A percentile compares a stretch with the other conserved stretches of the same genome.
Evolutionary conservation across 139 green algal species (phyloP).

Genomic region (Chlamydomonas asymmetrica): DNA sequence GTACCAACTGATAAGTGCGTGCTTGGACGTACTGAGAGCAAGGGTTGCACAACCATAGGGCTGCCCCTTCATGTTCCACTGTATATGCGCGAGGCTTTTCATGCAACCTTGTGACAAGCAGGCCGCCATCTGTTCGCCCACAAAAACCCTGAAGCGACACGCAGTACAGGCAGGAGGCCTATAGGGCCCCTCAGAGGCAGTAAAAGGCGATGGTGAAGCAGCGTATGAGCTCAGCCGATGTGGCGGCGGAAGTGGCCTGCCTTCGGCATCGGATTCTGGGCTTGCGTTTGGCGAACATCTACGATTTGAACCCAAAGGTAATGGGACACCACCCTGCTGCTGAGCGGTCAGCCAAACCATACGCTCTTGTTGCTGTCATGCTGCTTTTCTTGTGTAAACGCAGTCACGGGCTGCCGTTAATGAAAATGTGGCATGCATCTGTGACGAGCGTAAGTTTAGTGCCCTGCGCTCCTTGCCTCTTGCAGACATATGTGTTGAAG

Average conservation of each 20-base stretch:
- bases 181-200: neutral
- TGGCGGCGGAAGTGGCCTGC: conserved; percentile 89
- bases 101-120: no score
- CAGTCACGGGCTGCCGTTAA: neutral
- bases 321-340: neutral
- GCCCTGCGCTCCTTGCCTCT: neutral
- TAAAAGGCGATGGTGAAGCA: conserved; percentile 78
- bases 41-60: no score
- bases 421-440: neutral
- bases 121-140: no score
- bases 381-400: neutral
- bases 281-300: conserved; percentile 90
- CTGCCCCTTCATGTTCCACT: no score
- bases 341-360: neutral
- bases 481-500: conserved; percentile 93
- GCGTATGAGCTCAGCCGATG: conserved; percentile 84
- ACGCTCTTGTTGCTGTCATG: neutral
- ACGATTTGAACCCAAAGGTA: conserved; percentile 92
- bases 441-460: neutral
- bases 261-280: conserved; percentile 78
- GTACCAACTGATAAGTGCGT: no score
- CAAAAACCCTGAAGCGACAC: neutral
- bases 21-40: no score
- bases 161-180: neutral
- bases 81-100: no score